Percentiles rank a stretch among this genome's conserved stretches.
These are phyloP conservation scores for Vitellaria paradoxa DNA, from an alignment of 179 eudicot species.

Conservation along the genomic window DNA sequence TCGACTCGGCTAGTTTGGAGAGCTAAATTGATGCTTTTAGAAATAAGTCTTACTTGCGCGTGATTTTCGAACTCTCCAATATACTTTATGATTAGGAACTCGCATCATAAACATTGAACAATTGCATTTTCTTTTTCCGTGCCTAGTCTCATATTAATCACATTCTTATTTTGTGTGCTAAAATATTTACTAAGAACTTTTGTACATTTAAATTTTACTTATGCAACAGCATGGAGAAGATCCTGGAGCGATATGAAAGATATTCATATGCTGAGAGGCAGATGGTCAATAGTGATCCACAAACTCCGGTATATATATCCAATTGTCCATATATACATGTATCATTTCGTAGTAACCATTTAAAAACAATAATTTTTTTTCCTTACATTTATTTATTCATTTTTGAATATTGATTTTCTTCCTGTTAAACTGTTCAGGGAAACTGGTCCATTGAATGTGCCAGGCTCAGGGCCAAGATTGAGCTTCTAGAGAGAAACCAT, in stretches of 20 bases:
- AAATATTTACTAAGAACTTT: too few species aligned
- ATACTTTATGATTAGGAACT: too few species aligned
- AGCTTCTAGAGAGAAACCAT: conserved; percentile 45
- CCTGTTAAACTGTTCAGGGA: conserved; percentile 19
- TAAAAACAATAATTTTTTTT: neutral
- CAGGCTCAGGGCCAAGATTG: conserved; percentile 57
- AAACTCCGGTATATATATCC: conserved; percentile 10
- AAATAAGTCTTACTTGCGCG: too few species aligned
- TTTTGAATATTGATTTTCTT: neutral
- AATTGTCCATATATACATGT: neutral
- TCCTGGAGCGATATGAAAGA: conserved; percentile 37
- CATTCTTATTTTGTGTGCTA: too few species aligned
- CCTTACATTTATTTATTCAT: neutral
- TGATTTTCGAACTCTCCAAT: too few species aligned
- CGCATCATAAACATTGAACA: too few species aligned
- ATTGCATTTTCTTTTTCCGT: too few species aligned
- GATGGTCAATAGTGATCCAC: conserved; percentile 14
- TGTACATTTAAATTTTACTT: neutral
- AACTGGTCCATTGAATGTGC: conserved; percentile 58
- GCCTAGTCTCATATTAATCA: too few species aligned
- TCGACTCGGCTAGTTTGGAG: too few species aligned
- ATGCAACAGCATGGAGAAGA: conserved; percentile 33
- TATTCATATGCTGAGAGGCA: conserved; percentile 35
- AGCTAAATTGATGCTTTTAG: too few species aligned
- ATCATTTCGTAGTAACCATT: too few species aligned